Conservation (phyloP, 2,329 filamentous ascomycete genomes). For the Ascocoryne sarcoides region DNA sequence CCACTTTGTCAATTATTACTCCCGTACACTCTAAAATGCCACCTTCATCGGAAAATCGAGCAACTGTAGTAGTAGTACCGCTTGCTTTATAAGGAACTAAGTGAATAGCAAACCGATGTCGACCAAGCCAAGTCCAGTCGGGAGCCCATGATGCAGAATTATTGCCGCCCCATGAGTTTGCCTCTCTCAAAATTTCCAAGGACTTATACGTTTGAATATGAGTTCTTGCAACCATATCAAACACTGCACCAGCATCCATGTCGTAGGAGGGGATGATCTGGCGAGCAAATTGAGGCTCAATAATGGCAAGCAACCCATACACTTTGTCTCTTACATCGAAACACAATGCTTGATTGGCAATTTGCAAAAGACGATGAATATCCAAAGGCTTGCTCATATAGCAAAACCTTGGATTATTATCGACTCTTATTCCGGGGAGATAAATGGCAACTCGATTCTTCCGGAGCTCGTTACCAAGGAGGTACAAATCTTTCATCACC, state of each 20-base stretch:
- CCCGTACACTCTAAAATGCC: slow-evolving; percentile 8
- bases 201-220: slow-evolving; percentile 6
- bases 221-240: slow-evolving; percentile 2
- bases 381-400: too few species aligned
- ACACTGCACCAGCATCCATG: slow-evolving; percentile 2
- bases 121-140: slow-evolving; percentile 13
- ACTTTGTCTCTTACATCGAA: slow-evolving; percentile 14
- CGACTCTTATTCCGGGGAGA: too few species aligned
- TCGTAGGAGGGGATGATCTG: slow-evolving; percentile 10
- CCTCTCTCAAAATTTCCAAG: slow-evolving; percentile 10
- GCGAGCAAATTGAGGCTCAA: slow-evolving; percentile 5
- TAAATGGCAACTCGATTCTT: neutral
- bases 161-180: slow-evolving; percentile 8
- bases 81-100: slow-evolving; percentile 7
- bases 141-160: slow-evolving; percentile 10
- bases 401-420: too few species aligned
- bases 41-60: slow-evolving; percentile 5
- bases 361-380: slow-evolving; percentile 6
- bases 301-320: slow-evolving; percentile 13
- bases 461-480: slow-evolving; percentile 2
- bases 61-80: neutral
- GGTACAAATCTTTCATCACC: slow-evolving; percentile 7
- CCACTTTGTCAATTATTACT: slow-evolving; percentile 10
- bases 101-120: neutral
- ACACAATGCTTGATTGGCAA: slow-evolving; percentile 6